Evolutionary conservation across 2,329 filamentous ascomycete species (phyloP).

Genomic region (Fusarium kyushuense): DNA sequence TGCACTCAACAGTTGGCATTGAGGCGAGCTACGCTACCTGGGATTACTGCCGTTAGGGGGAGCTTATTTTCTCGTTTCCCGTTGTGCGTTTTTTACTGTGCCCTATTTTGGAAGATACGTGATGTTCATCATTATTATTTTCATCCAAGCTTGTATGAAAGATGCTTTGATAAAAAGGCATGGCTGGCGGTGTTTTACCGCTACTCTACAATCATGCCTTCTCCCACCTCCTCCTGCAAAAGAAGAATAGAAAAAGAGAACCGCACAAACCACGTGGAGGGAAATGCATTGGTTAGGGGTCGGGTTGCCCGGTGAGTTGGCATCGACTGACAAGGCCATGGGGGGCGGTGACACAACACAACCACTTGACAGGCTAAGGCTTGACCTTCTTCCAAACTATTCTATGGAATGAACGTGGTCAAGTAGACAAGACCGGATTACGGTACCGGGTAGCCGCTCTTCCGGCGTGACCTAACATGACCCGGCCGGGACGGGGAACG

Average conservation of each 20-base stretch:
- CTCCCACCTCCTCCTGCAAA: neutral
- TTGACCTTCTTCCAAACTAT: neutral
- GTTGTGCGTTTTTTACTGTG: constrained; percentile 30
- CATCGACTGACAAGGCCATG: constrained; percentile 27
- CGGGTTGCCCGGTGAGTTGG: constrained; percentile 35
- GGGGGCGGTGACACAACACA: constrained; percentile 31
- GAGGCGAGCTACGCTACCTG: neutral
- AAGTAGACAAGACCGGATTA: constrained; percentile 26
- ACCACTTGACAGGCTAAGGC: constrained; percentile 8
- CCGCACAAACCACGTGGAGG: constrained; percentile 32
- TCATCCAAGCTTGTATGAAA: neutral
- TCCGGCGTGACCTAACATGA: constrained; percentile 7
- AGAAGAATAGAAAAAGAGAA: constrained; percentile 1
- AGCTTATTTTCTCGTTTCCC: constrained; percentile 21
- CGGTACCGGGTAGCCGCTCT: constrained; percentile 16
- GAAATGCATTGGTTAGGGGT: constrained; percentile 17
- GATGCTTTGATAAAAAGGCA: neutral
- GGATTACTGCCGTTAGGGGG: constrained; percentile 12
- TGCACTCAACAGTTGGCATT: constrained; percentile 47
- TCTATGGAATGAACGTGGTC: constrained; percentile 30
- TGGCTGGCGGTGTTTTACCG: constrained; percentile 12
- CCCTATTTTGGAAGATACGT: constrained; percentile 9
- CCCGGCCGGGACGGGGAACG: constrained; percentile 22
- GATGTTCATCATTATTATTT: neutral
- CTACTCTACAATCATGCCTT: neutral